Conservation (phyloP, 805 yeast species). For the Metschnikowia rubicola region DNA sequence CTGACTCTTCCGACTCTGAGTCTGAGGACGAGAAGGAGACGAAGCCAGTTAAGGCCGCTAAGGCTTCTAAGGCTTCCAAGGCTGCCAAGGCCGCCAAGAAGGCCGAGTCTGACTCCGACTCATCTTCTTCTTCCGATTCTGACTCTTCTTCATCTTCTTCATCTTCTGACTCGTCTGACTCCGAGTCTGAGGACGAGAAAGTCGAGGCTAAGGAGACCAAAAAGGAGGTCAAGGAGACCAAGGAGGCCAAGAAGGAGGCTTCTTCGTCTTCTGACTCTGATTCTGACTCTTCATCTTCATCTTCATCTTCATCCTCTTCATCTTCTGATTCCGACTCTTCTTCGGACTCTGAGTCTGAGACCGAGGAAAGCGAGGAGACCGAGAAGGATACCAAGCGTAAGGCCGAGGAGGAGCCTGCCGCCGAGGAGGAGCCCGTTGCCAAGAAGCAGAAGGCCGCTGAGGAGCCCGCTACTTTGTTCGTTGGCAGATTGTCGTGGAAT, state of each 20-base stretch:
- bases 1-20: slow-evolving; percentile 14
- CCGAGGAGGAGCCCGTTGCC: slow-evolving; percentile 28
- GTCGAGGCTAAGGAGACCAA: slow-evolving; percentile 11
- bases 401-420: slow-evolving; percentile 25
- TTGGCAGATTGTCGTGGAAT: slow-evolving; percentile 96
- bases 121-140: slow-evolving; percentile 27
- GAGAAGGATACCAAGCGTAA: slow-evolving; percentile 28
- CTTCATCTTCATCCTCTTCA: slow-evolving; percentile 11
- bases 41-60: slow-evolving; percentile 16
- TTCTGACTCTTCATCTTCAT: slow-evolving; percentile 22
- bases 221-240: slow-evolving; percentile 10
- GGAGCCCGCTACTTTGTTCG: slow-evolving; percentile 88
- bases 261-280: slow-evolving; percentile 10
- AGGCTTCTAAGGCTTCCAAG: slow-evolving; percentile 6
- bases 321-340: slow-evolving; percentile 24
- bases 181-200: slow-evolving; percentile 25
- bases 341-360: slow-evolving; percentile 33
- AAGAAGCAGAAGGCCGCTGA: slow-evolving; percentile 52
- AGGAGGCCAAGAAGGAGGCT: slow-evolving; percentile 18
- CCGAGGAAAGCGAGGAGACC: slow-evolving; percentile 29
- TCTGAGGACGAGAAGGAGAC: slow-evolving; percentile 23
- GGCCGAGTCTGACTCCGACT: slow-evolving; percentile 24
- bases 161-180: slow-evolving; percentile 21
- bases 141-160: slow-evolving; percentile 19
- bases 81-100: not conserved